Base-by-base conservation (phyloP, 805 yeast genomes). In the Teunomyces barrocoloradensis region DNA sequence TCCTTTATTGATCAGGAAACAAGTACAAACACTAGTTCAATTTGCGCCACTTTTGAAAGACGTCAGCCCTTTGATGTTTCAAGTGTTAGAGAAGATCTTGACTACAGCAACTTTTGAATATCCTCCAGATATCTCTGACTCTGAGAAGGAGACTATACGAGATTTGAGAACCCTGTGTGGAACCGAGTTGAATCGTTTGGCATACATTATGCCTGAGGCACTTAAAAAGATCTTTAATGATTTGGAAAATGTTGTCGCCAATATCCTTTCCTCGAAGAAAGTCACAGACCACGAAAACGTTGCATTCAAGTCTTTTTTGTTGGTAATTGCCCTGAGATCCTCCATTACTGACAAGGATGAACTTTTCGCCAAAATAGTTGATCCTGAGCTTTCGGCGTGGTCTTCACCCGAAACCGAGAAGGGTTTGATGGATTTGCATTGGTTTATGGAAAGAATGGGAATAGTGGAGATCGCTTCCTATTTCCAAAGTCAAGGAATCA, bases 371-470 rank as follows among this genome's bases (percentile, higher is more conserved):
- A 78, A 82, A 39, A 87, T 95, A 48, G 99, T 95, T 1, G 99
- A 94, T 62, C 96, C 97, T 0, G 97, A 94, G 54, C 72, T 95
- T 42, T 69, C 78, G 10, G 91, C 96, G 0, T 94, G 99, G 99
- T 84, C 92, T 0, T 90, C 91, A 40, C 92, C 90, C 17, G 84
- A 81, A 9, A 92, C 97, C 0, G 90, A 89, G 52, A 89, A 89
- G 60, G 97, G 97, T 0, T 71, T 94, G 25, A 73, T 84, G 59
- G 96, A 92, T 60, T 74, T 95, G 39, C 96, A 89, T 51, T 94
- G 98, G 98, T 94, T 94, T 57, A 92, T 94, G 98, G 98, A 91
- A 66, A 79, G 97, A 57, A 78, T 95, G 44, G 99, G 99, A 2
- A 89, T 94, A 46, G 98, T 90, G 2, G 83, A 84, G 61, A 95